Conservation (phyloP, 2,329 filamentous ascomycete genomes). For the Ceratocystis huliohia region DNA sequence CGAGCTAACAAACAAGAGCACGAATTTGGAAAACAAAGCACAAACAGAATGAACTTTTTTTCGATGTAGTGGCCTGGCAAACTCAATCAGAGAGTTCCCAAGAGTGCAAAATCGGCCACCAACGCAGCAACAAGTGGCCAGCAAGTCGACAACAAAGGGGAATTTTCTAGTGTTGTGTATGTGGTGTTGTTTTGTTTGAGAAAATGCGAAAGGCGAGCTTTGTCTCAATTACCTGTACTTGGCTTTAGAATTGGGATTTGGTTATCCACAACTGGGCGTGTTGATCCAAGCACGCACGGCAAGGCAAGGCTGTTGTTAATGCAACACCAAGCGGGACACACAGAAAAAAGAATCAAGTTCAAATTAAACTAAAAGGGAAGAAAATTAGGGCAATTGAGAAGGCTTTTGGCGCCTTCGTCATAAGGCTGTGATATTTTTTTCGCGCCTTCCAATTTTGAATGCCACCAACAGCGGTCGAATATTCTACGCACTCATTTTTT, state of each 20-base stretch:
- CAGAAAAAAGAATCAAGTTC: background rate
- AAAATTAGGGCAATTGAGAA: background rate
- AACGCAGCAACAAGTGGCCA: constrained; percentile 5
- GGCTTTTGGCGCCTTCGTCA: background rate
- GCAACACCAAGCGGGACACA: background rate
- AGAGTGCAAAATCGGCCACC: background rate
- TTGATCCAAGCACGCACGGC: background rate
- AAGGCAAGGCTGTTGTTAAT: background rate
- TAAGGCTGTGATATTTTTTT: background rate
- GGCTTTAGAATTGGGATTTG: background rate
- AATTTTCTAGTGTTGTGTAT: background rate
- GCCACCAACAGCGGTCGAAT: background rate
- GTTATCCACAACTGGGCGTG: background rate
- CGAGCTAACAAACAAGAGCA: background rate
- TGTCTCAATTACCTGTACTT: background rate
- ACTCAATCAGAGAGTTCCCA: background rate
- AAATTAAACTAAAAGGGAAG: background rate
- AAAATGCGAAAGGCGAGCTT: background rate
- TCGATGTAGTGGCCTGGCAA: background rate
- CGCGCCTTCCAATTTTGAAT: background rate
- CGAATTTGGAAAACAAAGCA: background rate
- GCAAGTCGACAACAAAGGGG: background rate
- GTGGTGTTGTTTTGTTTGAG: constrained; percentile 1
- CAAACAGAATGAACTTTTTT: background rate
- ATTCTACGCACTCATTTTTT: too few relatives aligned